Base-by-base conservation (phyloP, 768 basidiomycete species). In the Leccinum uliginosum region DNA sequence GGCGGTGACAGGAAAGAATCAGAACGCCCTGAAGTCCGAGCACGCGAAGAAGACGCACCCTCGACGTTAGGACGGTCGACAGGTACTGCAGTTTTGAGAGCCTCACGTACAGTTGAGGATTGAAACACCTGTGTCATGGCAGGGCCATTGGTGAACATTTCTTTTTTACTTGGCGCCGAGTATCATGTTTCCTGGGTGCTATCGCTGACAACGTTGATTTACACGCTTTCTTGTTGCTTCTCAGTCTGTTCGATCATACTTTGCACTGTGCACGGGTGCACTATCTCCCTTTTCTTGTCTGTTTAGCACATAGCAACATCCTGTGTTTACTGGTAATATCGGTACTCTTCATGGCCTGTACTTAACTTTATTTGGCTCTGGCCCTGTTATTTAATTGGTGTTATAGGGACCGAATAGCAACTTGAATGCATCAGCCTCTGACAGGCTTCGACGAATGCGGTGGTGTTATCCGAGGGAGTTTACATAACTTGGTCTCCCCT, bases 61-160 rank as follows among this genome's bases (percentile, higher is more conserved):
- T 62, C 62, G 3, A 72, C 70, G 3, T 43, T 70, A 40, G 67
- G 70, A 48, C 70, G 66, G 51, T 61, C 71, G 44, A 52, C 62
- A 34, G 70, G 71, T 32, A 43, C 49, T 17, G 51, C 63, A 38
- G 57, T 53, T 55, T 52, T 64, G 56, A 65, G 57, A 46, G 48
- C 56, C 27, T 38, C 53, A 5, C 46, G 51, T 23, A 45, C 24
- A n/a, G 46, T 48, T 24, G 53, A 54, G 14, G 49, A 49, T 30
- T 61, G 54, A 62, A 27, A 27, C 11, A 9, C 12, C 26, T 43
- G 32, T 45, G 30, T n/a, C n/a, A n/a, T 24, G 48, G 32, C 29
- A 50, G 19, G 24, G n/a, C 50, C 47, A 8, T 40, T 51, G 52
- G 26, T 40, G 55, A 38, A 52, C 27, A 35, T 26, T n/a, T 27